Percentiles rank a stretch among this genome's conserved stretches.
Conservation (phyloP, 1,139 yeast species). For the Taiozyma onychis region DNA sequence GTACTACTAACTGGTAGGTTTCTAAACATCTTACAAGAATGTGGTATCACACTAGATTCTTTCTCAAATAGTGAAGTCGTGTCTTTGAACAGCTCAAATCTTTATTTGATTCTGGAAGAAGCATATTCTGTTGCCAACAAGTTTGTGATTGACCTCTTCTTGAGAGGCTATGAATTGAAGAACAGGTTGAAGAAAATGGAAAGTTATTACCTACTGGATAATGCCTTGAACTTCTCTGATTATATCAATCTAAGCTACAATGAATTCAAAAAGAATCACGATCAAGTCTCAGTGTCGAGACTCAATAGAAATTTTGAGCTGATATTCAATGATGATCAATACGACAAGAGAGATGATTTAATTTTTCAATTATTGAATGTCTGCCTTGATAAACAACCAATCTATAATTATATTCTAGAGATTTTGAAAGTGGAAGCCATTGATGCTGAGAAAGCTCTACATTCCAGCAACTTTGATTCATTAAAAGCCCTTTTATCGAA, state of each 20-base stretch:
- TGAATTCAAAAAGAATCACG: conserved; percentile 36
- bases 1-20: conserved; percentile 82
- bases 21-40: conserved; percentile 60
- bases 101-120: conserved; percentile 51
- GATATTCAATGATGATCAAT: conserved; percentile 3
- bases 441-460: conserved; percentile 50
- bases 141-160: conserved; percentile 50
- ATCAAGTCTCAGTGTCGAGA: conserved; percentile 33
- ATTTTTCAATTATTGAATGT: conserved; percentile 25
- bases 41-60: conserved; percentile 19
- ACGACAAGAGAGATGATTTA: conserved; percentile 12
- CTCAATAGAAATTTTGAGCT: conserved; percentile 29
- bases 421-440: conserved; percentile 61
- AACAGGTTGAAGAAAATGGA: conserved; percentile 44
- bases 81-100: conserved; percentile 52
- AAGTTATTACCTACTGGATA: conserved; percentile 45
- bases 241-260: conserved; percentile 35
- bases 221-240: conserved; percentile 22
- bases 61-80: conserved; percentile 26
- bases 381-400: conserved; percentile 28
- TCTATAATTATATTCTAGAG: conserved; percentile 57
- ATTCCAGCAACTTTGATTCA: conserved; percentile 34
- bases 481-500: conserved; percentile 35
- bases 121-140: conserved; percentile 70
- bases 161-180: conserved; percentile 54